Evolutionary conservation across 2,329 filamentous ascomycete species (phyloP).

Genomic region (Didymella segeticola): DNA sequence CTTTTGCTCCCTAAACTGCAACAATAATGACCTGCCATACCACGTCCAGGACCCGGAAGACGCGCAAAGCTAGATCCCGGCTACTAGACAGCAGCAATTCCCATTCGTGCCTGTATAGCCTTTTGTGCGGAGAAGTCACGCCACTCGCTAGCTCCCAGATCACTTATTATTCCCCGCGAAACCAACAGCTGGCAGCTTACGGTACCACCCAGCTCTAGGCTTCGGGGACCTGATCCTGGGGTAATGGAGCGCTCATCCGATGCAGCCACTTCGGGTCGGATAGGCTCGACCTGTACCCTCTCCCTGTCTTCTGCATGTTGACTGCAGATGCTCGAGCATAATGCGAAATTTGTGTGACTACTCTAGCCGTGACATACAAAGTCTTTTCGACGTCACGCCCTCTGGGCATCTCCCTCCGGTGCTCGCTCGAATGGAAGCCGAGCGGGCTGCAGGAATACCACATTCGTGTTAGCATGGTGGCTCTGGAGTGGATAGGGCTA

Average conservation of each 20-base stretch:
- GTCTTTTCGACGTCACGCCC: neutral
- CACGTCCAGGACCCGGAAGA: conserved; percentile 13
- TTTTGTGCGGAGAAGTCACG: conserved; percentile 34
- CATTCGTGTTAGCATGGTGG: conserved; percentile 32
- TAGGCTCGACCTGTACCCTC: conserved; percentile 15
- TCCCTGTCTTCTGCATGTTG: neutral
- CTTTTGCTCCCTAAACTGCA: neutral
- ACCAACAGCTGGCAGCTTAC: conserved; percentile 17
- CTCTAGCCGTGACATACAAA: neutral
- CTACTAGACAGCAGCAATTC: conserved; percentile 9
- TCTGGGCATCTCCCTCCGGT: conserved; percentile 18
- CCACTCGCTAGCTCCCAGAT: conserved; percentile 22
- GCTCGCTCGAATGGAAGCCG: conserved; percentile 50
- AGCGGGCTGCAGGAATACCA: conserved; percentile 29
- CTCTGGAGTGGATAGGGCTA: conserved; percentile 17
- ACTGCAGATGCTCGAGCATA: neutral
- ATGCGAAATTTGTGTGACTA: neutral
- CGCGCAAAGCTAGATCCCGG: conserved; percentile 10
- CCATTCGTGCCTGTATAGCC: conserved; percentile 23
- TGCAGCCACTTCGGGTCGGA: conserved; percentile 24
- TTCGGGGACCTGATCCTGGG: conserved; percentile 20
- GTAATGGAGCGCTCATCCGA: conserved; percentile 41
- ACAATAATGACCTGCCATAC: conserved; percentile 18
- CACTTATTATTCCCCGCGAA: conserved; percentile 26
- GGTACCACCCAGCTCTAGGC: conserved; percentile 17